These are phyloP conservation scores for Exophiala spinifera DNA, from an alignment of 2,329 filamentous ascomycete genomes.

Conservation along the genomic window DNA sequence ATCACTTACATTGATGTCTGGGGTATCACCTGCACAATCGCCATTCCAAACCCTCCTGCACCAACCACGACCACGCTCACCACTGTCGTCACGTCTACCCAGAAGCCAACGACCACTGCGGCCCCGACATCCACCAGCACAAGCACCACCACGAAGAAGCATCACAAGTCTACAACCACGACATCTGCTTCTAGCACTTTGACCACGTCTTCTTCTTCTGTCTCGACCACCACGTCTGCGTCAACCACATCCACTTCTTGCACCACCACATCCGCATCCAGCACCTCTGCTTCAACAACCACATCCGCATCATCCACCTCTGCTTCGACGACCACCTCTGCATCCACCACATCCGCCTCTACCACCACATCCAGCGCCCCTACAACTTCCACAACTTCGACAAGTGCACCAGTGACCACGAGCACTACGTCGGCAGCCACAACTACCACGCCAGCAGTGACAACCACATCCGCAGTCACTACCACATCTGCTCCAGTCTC, in stretches of 20 bases:
- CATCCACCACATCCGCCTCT: background rate
- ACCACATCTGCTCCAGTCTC: background rate
- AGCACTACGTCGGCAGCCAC: background rate
- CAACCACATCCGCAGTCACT: background rate
- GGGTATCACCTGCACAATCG: conserved; percentile 30
- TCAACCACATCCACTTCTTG: background rate
- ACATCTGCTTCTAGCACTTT: background rate
- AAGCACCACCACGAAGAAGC: background rate
- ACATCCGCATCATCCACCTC: background rate
- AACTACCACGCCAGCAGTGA: background rate
- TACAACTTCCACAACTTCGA: background rate
- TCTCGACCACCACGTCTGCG: background rate
- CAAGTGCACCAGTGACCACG: background rate
- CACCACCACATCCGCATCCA: background rate
- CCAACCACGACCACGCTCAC: background rate
- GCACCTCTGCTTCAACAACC: background rate
- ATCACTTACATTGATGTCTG: conserved; percentile 32
- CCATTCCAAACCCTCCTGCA: conserved; percentile 25
- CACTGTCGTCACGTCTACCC: background rate
- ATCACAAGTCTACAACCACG: background rate
- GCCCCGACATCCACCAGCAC: background rate
- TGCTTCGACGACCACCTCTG: background rate
- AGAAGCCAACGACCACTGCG: background rate
- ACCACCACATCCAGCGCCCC: background rate
- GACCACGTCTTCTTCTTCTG: background rate